A percentile compares a stretch with the other conserved stretches of the same genome.
phyloP scores from a whole-genome alignment of 306 rosid genomes.

The Ormosia semicastrata region DNA sequence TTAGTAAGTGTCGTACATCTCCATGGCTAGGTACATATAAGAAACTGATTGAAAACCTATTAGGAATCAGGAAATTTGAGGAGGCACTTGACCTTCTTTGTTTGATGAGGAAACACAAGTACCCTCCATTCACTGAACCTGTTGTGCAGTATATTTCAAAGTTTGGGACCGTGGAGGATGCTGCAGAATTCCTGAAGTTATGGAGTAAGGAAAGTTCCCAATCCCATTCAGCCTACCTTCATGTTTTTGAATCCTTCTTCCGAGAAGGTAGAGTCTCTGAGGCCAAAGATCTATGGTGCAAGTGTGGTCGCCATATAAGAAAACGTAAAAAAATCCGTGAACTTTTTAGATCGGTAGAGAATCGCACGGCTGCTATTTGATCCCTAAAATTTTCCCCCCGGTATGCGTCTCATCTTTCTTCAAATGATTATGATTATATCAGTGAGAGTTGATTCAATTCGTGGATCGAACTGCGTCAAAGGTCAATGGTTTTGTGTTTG shows the following conservation, averaged over 20 bases:
- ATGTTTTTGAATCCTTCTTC: slow-evolving; percentile 62
- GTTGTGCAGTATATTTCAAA: slow-evolving; percentile 61
- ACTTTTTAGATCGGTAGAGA: slow-evolving; percentile 57
- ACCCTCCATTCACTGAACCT: slow-evolving; percentile 62
- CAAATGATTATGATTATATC: background rate
- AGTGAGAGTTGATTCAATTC: background rate
- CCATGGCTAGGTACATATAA: slow-evolving; percentile 81
- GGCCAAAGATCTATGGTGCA: slow-evolving; percentile 70
- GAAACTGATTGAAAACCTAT: slow-evolving; percentile 55
- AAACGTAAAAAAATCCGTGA: slow-evolving; percentile 45
- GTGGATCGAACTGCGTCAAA: background rate
- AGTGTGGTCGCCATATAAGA: slow-evolving; percentile 70
- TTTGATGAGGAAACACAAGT: slow-evolving; percentile 65
- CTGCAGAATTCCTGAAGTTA: slow-evolving; percentile 54
- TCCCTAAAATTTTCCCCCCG: background rate
- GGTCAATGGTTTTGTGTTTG: background rate
- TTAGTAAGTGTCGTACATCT: slow-evolving; percentile 38
- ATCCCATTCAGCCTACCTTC: slow-evolving; percentile 58
- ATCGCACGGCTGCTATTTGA: slow-evolving; percentile 32
- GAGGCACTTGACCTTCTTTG: slow-evolving; percentile 72
- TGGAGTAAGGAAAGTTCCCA: slow-evolving; percentile 33
- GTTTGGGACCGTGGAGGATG: slow-evolving; percentile 84
- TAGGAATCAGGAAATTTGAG: slow-evolving; percentile 57
- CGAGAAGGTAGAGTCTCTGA: slow-evolving; percentile 70
- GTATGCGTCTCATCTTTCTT: background rate